Evolutionary conservation across 805 yeast genomes (phyloP).

Genomic region (Scheffersomyces spartinae): DNA sequence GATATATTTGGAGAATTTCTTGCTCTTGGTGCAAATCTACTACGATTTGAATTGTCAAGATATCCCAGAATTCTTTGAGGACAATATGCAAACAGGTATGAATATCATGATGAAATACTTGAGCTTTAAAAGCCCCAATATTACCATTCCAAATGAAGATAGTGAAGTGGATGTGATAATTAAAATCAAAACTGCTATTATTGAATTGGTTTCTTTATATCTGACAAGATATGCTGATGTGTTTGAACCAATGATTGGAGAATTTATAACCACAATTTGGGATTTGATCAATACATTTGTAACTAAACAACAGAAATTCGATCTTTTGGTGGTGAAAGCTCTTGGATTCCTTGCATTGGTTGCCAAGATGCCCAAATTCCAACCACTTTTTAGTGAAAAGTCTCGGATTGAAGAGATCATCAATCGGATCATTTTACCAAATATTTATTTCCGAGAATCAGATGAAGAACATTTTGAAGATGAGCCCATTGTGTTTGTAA

Average conservation of each 20-base stretch:
- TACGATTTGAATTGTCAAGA: constrained; percentile 96
- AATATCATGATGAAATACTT: constrained; percentile 72
- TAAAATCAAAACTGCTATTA: constrained; percentile 66
- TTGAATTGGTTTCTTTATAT: constrained; percentile 78
- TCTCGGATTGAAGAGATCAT: constrained; percentile 61
- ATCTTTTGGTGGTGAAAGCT: constrained; percentile 71
- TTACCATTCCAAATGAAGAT: constrained; percentile 48
- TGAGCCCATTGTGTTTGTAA: constrained; percentile 87
- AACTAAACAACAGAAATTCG: constrained; percentile 68
- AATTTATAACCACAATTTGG: constrained; percentile 80
- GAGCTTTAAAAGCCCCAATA: constrained; percentile 43
- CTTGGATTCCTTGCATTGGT: constrained; percentile 76
- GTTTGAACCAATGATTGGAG: constrained; percentile 64
- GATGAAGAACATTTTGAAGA: constrained; percentile 94
- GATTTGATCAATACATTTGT: constrained; percentile 47
- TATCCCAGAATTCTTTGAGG: constrained; percentile 96
- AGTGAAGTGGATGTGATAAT: constrained; percentile 60
- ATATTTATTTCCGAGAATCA: constrained; percentile 69
- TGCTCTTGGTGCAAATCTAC: constrained; percentile 68
- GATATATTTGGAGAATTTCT: constrained; percentile 56
- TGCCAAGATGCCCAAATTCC: constrained; percentile 57
- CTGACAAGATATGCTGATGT: constrained; percentile 88
- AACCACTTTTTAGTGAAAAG: constrained; percentile 39
- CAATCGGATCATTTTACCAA: constrained; percentile 79
- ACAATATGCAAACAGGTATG: constrained; percentile 71